Evolutionary conservation across 495 filamentous ascomycete species (phyloP).

Genomic region (Annulohypoxylon moriforme): DNA sequence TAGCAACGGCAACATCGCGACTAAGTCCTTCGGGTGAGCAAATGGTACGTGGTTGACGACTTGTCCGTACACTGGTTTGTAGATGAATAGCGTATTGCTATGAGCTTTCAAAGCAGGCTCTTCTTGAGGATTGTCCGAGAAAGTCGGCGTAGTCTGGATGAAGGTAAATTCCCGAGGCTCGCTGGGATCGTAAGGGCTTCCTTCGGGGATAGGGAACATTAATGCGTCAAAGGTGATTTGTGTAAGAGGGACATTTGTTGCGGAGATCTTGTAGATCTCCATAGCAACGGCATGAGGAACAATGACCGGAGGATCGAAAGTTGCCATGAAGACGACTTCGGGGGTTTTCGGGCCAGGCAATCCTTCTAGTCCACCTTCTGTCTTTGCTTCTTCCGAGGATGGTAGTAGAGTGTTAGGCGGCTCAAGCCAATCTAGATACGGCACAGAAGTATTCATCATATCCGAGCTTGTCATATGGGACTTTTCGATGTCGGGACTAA

Average conservation of each 20-base stretch:
- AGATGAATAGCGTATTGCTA: slow-evolving; percentile 74
- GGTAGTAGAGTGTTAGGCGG: slow-evolving; percentile 62
- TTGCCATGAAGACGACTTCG: slow-evolving; percentile 83
- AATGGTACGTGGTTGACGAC: slow-evolving; percentile 80
- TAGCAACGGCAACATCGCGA: slow-evolving; percentile 78
- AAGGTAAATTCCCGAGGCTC: slow-evolving; percentile 54
- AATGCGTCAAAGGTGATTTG: slow-evolving; percentile 74
- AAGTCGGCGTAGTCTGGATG: slow-evolving; percentile 49
- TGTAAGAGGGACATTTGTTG: slow-evolving; percentile 62
- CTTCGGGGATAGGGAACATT: slow-evolving; percentile 63
- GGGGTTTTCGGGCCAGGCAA: slow-evolving; percentile 65
- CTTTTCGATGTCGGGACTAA: slow-evolving; percentile 68
- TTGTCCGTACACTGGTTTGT: slow-evolving; percentile 75
- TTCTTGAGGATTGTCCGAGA: slow-evolving; percentile 31
- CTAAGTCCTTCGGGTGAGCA: slow-evolving; percentile 84
- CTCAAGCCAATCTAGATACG: slow-evolving; percentile 74
- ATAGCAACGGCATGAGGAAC: slow-evolving; percentile 74
- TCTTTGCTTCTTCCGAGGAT: slow-evolving; percentile 52
- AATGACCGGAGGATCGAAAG: slow-evolving; percentile 83
- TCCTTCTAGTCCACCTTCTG: slow-evolving; percentile 44
- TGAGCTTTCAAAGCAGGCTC: slow-evolving; percentile 65
- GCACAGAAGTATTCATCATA: slow-evolving; percentile 55
- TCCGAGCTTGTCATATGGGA: slow-evolving; percentile 52
- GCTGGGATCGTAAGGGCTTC: slow-evolving; percentile 51
- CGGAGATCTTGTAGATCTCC: slow-evolving; percentile 74